Evolutionary conservation across 805 yeast species (phyloP), one percentile per base, ranked within the genome.

Genomic region (Myxozyma monticola): DNA sequence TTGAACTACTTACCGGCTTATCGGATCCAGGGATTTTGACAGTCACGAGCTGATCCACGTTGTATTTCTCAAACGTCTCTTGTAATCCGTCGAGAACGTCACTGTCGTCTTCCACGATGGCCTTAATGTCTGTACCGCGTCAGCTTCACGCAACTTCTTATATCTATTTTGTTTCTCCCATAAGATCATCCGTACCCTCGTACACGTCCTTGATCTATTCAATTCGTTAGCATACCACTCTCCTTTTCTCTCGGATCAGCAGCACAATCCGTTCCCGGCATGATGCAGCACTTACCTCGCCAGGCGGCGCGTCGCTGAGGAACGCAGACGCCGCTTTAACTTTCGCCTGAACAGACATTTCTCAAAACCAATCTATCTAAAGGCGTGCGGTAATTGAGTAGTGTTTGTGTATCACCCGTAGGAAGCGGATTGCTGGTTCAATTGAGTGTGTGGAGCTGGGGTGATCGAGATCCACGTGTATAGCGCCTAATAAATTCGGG

Each of bases 231-330:
- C n/a, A n/a, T n/a, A n/a, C n/a, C n/a, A n/a, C n/a, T n/a, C n/a
- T n/a, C n/a, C n/a, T n/a, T n/a, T n/a, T n/a, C n/a, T n/a, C n/a
- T n/a, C n/a, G n/a, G n/a, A n/a, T n/a, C n/a, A n/a, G n/a, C n/a
- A n/a, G n/a, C n/a, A n/a, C n/a, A n/a, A n/a, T n/a, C n/a, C n/a
- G n/a, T n/a, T n/a, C n/a, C n/a, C n/a, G n/a, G n/a, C n/a, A 15
- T 66, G 53, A 64, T 54, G 35, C 64, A 47, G 7, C 42, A 46
- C 71, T 56, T 36, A 74, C 73, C 62, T 76, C 79, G 17, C 84
- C 84, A 5, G 83, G 79, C 18, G 84, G 83, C 2, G 83, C 75
- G 46, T 79, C 83, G 26, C 64, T 60, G 31, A 80, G 58, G 44
- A 71, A 68, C 37, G 57, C 43, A 15, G 70, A 41, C 17, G 48